Conservation (phyloP, 495 filamentous ascomycete genomes). For the Penicillium herquei region DNA sequence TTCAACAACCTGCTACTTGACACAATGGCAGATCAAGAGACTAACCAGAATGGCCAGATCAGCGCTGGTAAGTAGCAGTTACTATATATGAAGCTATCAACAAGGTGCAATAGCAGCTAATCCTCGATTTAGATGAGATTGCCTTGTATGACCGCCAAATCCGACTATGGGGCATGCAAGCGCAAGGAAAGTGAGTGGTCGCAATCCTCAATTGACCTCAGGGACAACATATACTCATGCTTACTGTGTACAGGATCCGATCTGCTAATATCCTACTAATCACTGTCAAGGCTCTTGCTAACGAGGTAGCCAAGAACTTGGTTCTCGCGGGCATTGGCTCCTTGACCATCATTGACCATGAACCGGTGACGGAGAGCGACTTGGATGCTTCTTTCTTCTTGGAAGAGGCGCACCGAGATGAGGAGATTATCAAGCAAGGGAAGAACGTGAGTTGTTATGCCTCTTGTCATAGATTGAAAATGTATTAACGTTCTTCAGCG, state of each 20-base stretch:
- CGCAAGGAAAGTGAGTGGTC: constrained; percentile 68
- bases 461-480: background rate
- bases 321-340: constrained; percentile 92
- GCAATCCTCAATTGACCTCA: background rate
- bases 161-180: constrained; percentile 95
- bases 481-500: constrained; percentile 48
- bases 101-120: no score
- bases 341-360: constrained; percentile 84
- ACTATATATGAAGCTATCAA: no score
- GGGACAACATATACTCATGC: constrained; percentile 1
- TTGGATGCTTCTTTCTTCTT: constrained; percentile 89
- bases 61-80: constrained; percentile 45
- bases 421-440: constrained; percentile 50
- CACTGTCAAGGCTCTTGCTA: constrained; percentile 83
- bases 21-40: constrained; percentile 28
- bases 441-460: constrained; percentile 57
- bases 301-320: constrained; percentile 96
- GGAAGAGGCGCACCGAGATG: constrained; percentile 51
- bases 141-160: constrained; percentile 98
- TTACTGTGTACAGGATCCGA: constrained; percentile 39
- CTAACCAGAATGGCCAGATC: constrained; percentile 38
- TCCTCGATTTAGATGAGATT: constrained; percentile 71
- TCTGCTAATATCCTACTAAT: constrained; percentile 89
- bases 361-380: constrained; percentile 73
- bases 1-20: background rate